Conservation (phyloP, 1,139 yeast genomes). For the Yamadazyma triangularis region DNA sequence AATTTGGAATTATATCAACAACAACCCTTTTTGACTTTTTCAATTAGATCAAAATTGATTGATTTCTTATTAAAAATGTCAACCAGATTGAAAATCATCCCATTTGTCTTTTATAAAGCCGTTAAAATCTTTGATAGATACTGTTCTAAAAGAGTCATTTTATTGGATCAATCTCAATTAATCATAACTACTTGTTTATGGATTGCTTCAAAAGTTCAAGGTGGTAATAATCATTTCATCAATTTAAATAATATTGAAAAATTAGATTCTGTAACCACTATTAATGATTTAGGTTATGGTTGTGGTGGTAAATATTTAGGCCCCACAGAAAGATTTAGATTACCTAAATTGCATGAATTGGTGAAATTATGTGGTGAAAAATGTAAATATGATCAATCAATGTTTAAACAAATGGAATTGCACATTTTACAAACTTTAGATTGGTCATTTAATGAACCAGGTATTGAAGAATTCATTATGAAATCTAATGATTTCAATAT, state of each 20-base stretch:
- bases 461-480: conserved; percentile 48
- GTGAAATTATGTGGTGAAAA: conserved; percentile 58
- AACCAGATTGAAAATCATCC: conserved; percentile 53
- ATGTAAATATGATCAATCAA: conserved; percentile 54
- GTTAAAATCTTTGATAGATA: conserved; percentile 61
- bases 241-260: conserved; percentile 37
- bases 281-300: conserved; percentile 43
- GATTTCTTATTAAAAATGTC: conserved; percentile 58
- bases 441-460: conserved; percentile 60
- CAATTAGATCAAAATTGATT: conserved; percentile 46
- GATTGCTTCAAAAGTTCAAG: conserved; percentile 61
- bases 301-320: conserved; percentile 59
- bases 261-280: conserved; percentile 27
- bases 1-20: conserved; percentile 52
- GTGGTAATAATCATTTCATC: conserved; percentile 67
- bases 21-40: conserved; percentile 59
- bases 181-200: conserved; percentile 65
- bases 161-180: conserved; percentile 58
- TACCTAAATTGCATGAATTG: conserved; percentile 59
- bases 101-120: conserved; percentile 56
- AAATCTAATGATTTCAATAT: conserved; percentile 29
- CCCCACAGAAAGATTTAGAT: conserved; percentile 62
- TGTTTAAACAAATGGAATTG: conserved; percentile 54
- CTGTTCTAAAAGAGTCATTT: conserved; percentile 59
- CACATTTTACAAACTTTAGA: conserved; percentile 56